Evolutionary conservation across 2,329 filamentous ascomycete genomes (phyloP).

Genomic region (Pseudogymnoascus sp.): DNA sequence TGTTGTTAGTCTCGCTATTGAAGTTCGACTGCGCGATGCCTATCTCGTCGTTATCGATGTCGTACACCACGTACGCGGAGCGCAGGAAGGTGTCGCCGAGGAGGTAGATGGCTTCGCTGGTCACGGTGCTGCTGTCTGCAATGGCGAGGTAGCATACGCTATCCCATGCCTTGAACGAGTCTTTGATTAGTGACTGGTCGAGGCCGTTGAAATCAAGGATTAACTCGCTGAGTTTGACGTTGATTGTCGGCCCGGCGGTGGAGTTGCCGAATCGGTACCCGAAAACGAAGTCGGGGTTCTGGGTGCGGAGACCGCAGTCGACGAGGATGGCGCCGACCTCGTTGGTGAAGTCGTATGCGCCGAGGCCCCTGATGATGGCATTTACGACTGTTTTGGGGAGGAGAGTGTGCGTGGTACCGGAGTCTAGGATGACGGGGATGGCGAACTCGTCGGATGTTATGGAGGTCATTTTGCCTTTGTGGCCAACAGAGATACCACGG

Average conservation of each 20-base stretch:
- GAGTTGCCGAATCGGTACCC: constrained; percentile 46
- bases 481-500: constrained; percentile 33
- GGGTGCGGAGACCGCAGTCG: constrained; percentile 35
- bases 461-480: constrained; percentile 38
- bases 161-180: constrained; percentile 18
- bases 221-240: constrained; percentile 46
- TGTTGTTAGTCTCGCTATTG: constrained; percentile 36
- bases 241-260: constrained; percentile 39
- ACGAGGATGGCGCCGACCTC: constrained; percentile 33
- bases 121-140: constrained; percentile 30
- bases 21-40: constrained; percentile 47
- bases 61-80: constrained; percentile 52
- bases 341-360: constrained; percentile 40
- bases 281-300: constrained; percentile 34
- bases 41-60: constrained; percentile 43
- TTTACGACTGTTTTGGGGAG: constrained; percentile 54
- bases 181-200: constrained; percentile 23
- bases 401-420: constrained; percentile 66
- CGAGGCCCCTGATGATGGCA: constrained; percentile 48
- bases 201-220: constrained; percentile 20
- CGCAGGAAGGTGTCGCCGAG: constrained; percentile 53
- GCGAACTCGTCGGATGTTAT: constrained; percentile 25
- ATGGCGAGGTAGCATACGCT: constrained; percentile 45
- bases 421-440: constrained; percentile 60
- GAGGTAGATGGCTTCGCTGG: constrained; percentile 42